These are phyloP conservation scores for Gossypium davidsonii DNA, from an alignment of 441 rosid genomes.

Conservation along the genomic window DNA sequence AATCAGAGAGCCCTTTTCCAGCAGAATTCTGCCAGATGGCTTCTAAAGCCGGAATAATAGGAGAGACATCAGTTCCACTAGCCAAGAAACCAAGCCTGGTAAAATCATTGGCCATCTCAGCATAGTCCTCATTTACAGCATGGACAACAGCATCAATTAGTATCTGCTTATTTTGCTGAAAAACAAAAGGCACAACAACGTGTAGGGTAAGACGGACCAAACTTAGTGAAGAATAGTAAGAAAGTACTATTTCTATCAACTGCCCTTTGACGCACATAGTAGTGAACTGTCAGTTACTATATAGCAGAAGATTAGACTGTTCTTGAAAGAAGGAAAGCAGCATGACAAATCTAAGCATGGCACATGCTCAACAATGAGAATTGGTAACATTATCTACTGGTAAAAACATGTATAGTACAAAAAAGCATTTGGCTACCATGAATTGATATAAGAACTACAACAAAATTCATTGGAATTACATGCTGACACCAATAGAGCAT, in stretches of 20 bases:
- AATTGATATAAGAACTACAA: neutral
- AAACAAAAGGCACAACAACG: constrained; percentile 20
- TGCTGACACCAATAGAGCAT: constrained; percentile 3
- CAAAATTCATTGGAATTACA: neutral
- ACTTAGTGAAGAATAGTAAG: constrained; percentile 7
- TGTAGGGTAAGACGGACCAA: neutral
- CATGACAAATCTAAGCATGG: neutral
- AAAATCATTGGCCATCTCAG: constrained; percentile 97
- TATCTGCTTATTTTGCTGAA: constrained; percentile 96
- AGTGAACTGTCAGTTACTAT: neutral
- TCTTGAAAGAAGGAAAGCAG: neutral
- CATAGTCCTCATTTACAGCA: constrained; percentile 95
- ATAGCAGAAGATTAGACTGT: neutral
- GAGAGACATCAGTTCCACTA: constrained; percentile 81
- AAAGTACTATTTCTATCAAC: neutral
- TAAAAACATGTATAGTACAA: neutral
- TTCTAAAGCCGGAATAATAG: constrained; percentile 89
- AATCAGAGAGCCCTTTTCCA: constrained; percentile 89
- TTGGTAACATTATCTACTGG: neutral
- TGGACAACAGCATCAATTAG: constrained; percentile 94
- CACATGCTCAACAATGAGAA: constrained; percentile 1
- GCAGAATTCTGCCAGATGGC: constrained; percentile 95
- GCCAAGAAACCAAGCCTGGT: constrained; percentile 98
- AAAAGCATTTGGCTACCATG: neutral
- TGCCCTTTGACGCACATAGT: neutral